phyloP scores from a whole-genome alignment of 2,329 filamentous ascomycete genomes.

The Rhinocladiella similis region DNA sequence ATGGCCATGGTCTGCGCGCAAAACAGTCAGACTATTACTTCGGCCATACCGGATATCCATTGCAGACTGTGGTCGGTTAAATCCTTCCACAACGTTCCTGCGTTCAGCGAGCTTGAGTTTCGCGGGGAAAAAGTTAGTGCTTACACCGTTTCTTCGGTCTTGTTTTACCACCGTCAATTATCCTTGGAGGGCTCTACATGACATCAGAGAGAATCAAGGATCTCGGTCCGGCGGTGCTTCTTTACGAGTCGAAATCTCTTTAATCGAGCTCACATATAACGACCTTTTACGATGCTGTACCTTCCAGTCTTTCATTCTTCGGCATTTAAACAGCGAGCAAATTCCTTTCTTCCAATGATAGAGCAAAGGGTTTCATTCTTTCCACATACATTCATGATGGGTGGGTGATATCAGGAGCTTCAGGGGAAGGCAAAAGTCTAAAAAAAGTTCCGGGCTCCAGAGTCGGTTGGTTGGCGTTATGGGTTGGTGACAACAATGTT shows the following conservation, averaged over 20 bases:
- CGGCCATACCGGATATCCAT: constrained; percentile 24
- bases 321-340: constrained; percentile 26
- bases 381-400: constrained; percentile 22
- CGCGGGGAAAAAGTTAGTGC: constrained; percentile 17
- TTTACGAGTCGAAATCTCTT: constrained; percentile 10
- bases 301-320: constrained; percentile 25
- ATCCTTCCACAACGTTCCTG: constrained; percentile 13
- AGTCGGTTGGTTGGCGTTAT: constrained; percentile 14
- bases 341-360: constrained; percentile 15
- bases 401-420: constrained; percentile 16
- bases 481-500: constrained; percentile 5
- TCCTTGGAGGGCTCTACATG: background rate
- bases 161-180: constrained; percentile 14
- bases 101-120: constrained; percentile 18
- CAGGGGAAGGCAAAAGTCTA: constrained; percentile 22
- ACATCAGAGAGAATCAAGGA: background rate
- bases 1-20: constrained; percentile 49
- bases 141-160: constrained; percentile 9
- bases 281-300: constrained; percentile 21
- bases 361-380: constrained; percentile 14
- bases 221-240: background rate
- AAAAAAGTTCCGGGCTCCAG: constrained; percentile 18
- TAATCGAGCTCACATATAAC: constrained; percentile 26
- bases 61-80: constrained; percentile 30
- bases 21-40: constrained; percentile 54